phyloP scores from a whole-genome alignment of 495 filamentous ascomycete genomes.

The Penicillium canariense region DNA sequence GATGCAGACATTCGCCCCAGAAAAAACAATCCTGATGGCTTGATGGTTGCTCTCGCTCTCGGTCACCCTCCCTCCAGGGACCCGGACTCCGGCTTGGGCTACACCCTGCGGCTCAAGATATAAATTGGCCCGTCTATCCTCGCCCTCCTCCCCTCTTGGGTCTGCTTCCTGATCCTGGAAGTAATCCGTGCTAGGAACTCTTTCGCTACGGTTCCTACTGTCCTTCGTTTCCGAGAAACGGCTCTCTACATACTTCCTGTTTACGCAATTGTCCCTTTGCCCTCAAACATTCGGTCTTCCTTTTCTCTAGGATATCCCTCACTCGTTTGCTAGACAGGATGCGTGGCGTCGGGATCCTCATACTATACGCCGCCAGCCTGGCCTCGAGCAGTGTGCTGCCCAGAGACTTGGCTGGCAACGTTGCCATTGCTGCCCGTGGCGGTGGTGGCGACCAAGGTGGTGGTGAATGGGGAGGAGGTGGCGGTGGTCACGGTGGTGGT shows the following conservation, averaged over 20 bases:
- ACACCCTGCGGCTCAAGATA: constrained; percentile 4
- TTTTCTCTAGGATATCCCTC: constrained; percentile 8
- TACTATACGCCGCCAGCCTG: constrained; percentile 23
- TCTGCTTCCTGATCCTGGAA: constrained; percentile 3
- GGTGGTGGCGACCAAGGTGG: constrained; percentile 3
- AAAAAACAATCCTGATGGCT: neutral
- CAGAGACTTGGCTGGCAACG: constrained; percentile 9
- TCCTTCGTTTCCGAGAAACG: constrained; percentile 16
- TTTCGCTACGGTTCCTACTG: constrained; percentile 28
- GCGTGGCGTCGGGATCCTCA: constrained; percentile 17
- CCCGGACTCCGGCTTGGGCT: neutral
- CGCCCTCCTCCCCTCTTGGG: neutral
- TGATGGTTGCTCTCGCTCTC: neutral
- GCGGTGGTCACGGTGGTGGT: constrained; percentile 1
- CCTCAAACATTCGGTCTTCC: neutral
- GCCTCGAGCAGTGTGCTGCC: constrained; percentile 21
- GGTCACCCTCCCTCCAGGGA: neutral
- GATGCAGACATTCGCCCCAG: neutral
- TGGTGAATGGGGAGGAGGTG: neutral
- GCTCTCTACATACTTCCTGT: constrained; percentile 2
- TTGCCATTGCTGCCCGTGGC: constrained; percentile 13
- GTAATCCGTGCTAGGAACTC: constrained; percentile 22
- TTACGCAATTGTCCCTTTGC: neutral
- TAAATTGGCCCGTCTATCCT: constrained; percentile 8
- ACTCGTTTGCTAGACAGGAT: constrained; percentile 20